Conservation (phyloP, 23 red algal genomes). For the Gracilaria domingensis region DNA sequence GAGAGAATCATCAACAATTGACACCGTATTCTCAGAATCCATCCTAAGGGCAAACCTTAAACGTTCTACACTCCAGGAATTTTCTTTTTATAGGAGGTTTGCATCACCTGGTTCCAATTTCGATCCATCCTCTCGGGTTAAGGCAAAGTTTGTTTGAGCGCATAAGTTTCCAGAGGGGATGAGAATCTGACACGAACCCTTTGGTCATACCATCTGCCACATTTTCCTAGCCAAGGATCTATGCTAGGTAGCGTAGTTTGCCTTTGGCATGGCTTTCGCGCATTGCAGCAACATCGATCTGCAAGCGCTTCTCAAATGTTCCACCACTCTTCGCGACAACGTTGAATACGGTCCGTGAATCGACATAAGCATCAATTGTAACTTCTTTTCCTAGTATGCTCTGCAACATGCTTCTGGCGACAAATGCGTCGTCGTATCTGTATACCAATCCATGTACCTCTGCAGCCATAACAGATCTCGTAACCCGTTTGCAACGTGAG, state of each 20-base stretch:
- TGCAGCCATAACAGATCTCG: constrained; percentile 56
- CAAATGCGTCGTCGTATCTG: constrained; percentile 55
- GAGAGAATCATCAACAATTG: too few relatives aligned
- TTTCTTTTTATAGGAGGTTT: not conserved
- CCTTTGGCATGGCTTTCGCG: constrained; percentile 47
- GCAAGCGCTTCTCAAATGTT: constrained; percentile 34
- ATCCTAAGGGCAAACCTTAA: too few relatives aligned
- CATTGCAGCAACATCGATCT: constrained; percentile 38
- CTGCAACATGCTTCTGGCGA: not conserved
- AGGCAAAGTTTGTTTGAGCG: not conserved
- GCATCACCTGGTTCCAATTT: not conserved
- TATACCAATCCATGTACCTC: constrained; percentile 28
- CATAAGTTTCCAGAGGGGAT: not conserved
- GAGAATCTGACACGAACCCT: not conserved
- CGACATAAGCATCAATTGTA: constrained; percentile 29
- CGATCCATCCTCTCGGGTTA: not conserved
- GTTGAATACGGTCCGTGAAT: constrained; percentile 47
- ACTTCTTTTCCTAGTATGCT: constrained; percentile 10
- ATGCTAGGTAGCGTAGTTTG: constrained; percentile 14
- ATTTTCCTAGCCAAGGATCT: constrained; percentile 6
- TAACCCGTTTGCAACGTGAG: constrained; percentile 22
- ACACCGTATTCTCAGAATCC: too few relatives aligned
- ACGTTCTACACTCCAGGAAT: not conserved
- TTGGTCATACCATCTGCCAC: not conserved
- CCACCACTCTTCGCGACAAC: constrained; percentile 43